Conservation (phyloP, 2,329 filamentous ascomycete genomes). For the Aspergillus pseudoterreus region DNA sequence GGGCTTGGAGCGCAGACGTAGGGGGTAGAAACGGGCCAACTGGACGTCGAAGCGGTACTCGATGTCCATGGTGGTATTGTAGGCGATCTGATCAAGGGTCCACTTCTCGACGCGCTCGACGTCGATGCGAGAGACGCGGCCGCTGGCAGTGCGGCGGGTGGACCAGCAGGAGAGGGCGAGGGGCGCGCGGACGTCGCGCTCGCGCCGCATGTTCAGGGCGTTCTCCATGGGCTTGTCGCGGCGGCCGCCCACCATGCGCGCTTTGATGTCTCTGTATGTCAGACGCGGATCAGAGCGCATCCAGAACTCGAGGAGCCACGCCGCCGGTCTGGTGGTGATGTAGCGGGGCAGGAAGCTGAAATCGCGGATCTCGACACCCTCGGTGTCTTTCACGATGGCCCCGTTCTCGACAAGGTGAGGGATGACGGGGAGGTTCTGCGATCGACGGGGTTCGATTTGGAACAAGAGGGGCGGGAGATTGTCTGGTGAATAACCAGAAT, state of each 20-base stretch:
- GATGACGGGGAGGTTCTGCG: constrained; percentile 1
- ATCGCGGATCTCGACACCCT: constrained; percentile 16
- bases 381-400: constrained; percentile 6
- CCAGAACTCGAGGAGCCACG: constrained; percentile 31
- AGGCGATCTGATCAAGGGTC: constrained; percentile 19
- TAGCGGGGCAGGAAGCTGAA: constrained; percentile 26
- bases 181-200: constrained; percentile 22
- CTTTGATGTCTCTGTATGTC: constrained; percentile 26
- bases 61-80: constrained; percentile 26
- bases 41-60: constrained; percentile 6
- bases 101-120: constrained; percentile 24
- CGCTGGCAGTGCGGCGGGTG: constrained; percentile 13
- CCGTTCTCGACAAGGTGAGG: constrained; percentile 14
- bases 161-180: constrained; percentile 26
- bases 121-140: constrained; percentile 14
- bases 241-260: constrained; percentile 21
- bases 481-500: constrained; percentile 13
- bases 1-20: constrained; percentile 15
- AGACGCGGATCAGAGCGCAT: constrained; percentile 24
- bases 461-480: constrained; percentile 24
- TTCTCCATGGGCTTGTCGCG: constrained; percentile 19
- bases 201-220: constrained; percentile 24
- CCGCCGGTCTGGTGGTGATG: constrained; percentile 21
- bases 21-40: not conserved
- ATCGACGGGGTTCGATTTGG: constrained; percentile 14